These are phyloP conservation scores for Talaromyces proteolyticus DNA, from an alignment of 495 filamentous ascomycete species.

Conservation along the genomic window DNA sequence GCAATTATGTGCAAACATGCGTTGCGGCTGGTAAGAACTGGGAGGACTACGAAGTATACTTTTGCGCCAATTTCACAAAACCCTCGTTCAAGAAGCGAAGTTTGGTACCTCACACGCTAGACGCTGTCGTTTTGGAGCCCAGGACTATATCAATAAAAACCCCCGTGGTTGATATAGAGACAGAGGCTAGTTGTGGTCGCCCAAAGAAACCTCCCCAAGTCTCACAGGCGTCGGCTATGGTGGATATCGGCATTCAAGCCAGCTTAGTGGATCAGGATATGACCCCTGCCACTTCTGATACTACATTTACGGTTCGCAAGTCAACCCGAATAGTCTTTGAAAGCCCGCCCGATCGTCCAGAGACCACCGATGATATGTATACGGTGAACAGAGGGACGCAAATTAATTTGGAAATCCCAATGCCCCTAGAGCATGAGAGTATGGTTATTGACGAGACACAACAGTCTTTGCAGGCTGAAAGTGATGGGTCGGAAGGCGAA, in stretches of 20 bases:
- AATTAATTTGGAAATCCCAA: too few relatives aligned
- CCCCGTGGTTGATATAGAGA: neutral
- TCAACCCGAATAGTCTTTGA: too few relatives aligned
- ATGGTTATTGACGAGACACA: neutral
- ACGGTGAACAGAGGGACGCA: too few relatives aligned
- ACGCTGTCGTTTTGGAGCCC: conserved; percentile 20
- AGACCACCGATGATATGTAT: too few relatives aligned
- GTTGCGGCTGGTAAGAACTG: conserved; percentile 10
- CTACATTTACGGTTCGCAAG: too few relatives aligned
- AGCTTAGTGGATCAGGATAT: too few relatives aligned
- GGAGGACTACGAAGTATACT: conserved; percentile 29
- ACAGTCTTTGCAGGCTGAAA: too few relatives aligned
- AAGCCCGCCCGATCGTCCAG: too few relatives aligned
- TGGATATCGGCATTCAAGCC: neutral
- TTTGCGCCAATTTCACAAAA: conserved; percentile 15
- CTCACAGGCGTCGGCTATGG: neutral
- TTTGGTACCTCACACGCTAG: conserved; percentile 22
- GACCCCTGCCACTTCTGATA: too few relatives aligned
- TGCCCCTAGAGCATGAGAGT: neutral
- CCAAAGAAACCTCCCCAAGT: too few relatives aligned
- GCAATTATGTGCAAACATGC: conserved; percentile 22
- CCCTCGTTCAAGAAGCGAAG: conserved; percentile 32
- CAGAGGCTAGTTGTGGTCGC: neutral
- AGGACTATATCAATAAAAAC: conserved; percentile 1
- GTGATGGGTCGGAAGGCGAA: too few relatives aligned